Evolutionary conservation across 2,329 filamentous ascomycete genomes (phyloP).

Genomic region (Claviceps humidiphila): DNA sequence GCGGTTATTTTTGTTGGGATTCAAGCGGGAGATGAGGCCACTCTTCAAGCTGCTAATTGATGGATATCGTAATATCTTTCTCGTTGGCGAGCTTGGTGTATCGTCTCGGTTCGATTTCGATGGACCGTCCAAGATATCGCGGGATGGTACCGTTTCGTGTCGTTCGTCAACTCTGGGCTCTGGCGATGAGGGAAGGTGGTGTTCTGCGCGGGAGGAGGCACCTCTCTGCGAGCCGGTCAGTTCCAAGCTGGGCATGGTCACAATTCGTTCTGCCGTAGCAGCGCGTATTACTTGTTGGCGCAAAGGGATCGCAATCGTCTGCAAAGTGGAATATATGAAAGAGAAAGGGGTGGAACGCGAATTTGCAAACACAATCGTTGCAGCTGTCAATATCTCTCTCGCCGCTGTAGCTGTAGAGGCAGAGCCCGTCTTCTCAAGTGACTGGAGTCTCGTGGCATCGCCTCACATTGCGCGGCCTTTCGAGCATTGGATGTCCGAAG

Average conservation of each 20-base stretch:
- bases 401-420: neutral
- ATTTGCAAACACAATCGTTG: neutral
- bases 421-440: neutral
- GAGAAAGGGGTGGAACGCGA: neutral
- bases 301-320: neutral
- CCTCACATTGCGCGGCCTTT: neutral
- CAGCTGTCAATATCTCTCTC: neutral
- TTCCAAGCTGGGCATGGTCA: slow-evolving; percentile 12
- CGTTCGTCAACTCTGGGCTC: slow-evolving; percentile 32
- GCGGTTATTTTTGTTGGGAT: neutral
- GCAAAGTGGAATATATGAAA: neutral
- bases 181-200: slow-evolving; percentile 23
- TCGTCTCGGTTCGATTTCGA: slow-evolving; percentile 39
- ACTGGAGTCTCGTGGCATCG: neutral
- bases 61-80: slow-evolving; percentile 27
- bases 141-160: slow-evolving; percentile 14
- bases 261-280: slow-evolving; percentile 1
- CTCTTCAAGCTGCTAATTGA: slow-evolving; percentile 27
- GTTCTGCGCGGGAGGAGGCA: slow-evolving; percentile 13
- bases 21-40: slow-evolving; percentile 7
- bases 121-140: slow-evolving; percentile 31
- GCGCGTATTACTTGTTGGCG: neutral
- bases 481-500: neutral
- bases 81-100: slow-evolving; percentile 31
- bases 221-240: slow-evolving; percentile 20